Conservation (phyloP, 2,329 filamentous ascomycete genomes). For the Xylaria sp. region DNA sequence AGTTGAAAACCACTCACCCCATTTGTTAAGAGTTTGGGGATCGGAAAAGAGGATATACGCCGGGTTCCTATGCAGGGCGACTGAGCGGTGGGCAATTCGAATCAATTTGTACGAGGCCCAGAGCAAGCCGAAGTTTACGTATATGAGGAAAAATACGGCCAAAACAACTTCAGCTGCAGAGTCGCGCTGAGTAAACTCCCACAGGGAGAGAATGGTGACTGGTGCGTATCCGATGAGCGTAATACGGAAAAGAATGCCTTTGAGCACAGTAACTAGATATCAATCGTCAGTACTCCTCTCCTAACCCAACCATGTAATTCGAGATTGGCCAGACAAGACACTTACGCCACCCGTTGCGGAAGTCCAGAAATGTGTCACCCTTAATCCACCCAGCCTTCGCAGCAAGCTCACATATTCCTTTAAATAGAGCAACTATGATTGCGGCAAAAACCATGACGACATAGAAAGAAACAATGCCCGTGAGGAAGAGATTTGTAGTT, state of each 20-base stretch:
- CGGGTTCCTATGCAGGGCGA: slow-evolving; percentile 92
- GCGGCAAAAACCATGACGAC: slow-evolving; percentile 82
- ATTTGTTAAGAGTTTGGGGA: slow-evolving; percentile 93
- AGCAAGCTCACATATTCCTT: slow-evolving; percentile 80
- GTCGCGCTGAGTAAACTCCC: slow-evolving; percentile 90
- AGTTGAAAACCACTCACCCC: slow-evolving; percentile 58
- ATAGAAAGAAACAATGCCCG: slow-evolving; percentile 88
- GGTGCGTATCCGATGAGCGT: slow-evolving; percentile 92
- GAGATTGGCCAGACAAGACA: slow-evolving; percentile 11
- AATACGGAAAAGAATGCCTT: slow-evolving; percentile 92
- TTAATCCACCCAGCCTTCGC: slow-evolving; percentile 82
- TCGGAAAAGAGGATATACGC: slow-evolving; percentile 98
- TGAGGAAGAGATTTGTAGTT: slow-evolving; percentile 92
- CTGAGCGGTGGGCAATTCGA: slow-evolving; percentile 86
- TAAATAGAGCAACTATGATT: slow-evolving; percentile 80
- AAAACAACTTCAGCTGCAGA: slow-evolving; percentile 88
- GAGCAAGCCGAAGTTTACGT: slow-evolving; percentile 78
- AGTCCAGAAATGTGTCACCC: slow-evolving; percentile 87
- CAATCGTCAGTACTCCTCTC: slow-evolving; percentile 25
- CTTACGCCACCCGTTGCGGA: slow-evolving; percentile 86
- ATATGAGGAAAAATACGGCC: slow-evolving; percentile 88
- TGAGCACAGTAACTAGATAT: slow-evolving; percentile 76
- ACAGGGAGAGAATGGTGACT: slow-evolving; percentile 89
- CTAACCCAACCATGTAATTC: not conserved
- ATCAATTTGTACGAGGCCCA: slow-evolving; percentile 95